Evolutionary conservation across 169 alveolate genomes (phyloP).

Genomic region (Babesia microti): DNA sequence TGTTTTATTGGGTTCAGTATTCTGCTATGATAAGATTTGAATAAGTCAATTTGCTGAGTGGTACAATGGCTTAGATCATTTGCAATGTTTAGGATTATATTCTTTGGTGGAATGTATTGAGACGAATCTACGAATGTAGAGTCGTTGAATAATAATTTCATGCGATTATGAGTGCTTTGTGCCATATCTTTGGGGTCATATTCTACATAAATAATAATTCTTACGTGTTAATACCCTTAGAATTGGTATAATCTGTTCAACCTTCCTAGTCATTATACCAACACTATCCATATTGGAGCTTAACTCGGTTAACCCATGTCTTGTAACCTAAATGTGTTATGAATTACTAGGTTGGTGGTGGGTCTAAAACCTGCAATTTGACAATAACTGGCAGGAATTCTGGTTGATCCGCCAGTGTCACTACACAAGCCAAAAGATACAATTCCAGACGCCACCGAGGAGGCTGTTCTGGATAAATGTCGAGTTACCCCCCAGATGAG

Average conservation of each 20-base stretch:
- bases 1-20: no score
- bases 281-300: slow-evolving; percentile 30
- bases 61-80: no score
- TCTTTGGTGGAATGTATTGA: no score
- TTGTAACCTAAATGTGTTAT: no score
- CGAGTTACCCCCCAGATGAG: slow-evolving; percentile 65
- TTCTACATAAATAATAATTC: no score
- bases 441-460: slow-evolving; percentile 47
- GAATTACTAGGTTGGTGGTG: slow-evolving; percentile 20
- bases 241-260: slow-evolving; percentile 1
- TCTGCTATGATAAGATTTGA: no score
- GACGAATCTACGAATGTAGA: slow-evolving; percentile 6
- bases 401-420: slow-evolving; percentile 60
- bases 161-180: no score
- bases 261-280: slow-evolving; percentile 14
- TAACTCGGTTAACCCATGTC: slow-evolving; percentile 37
- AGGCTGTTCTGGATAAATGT: no score
- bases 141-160: no score
- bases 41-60: no score
- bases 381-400: slow-evolving; percentile 50
- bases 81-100: no score
- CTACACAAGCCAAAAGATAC: slow-evolving; percentile 46
- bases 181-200: slow-evolving; percentile 8
- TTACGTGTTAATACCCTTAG: slow-evolving; percentile 1
- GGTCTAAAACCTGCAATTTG: slow-evolving; percentile 55